Percentiles rank a stretch among this genome's conserved stretches.
phyloP scores from a whole-genome alignment of 441 rosid genomes.

The Daphne laureola region DNA sequence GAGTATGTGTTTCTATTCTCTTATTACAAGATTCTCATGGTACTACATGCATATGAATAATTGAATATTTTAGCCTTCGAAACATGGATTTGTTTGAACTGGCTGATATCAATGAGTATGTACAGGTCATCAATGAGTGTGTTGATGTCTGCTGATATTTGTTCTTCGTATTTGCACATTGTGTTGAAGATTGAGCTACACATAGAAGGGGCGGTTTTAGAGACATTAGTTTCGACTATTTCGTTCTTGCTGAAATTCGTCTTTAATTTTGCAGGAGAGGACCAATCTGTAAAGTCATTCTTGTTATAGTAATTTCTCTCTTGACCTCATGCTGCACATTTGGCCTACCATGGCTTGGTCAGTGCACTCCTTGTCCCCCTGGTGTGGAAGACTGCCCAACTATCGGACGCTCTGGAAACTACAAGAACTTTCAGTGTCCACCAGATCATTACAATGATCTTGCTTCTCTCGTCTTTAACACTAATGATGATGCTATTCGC shows the following conservation, averaged over 20 bases:
- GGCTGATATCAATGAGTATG: too few species aligned
- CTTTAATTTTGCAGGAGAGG: conserved; percentile 58
- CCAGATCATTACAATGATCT: conserved; percentile 72
- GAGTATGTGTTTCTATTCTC: conserved; percentile 36
- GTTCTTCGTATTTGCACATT: too few species aligned
- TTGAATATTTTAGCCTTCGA: too few species aligned
- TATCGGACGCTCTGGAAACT: conserved; percentile 65
- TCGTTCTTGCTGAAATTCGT: background rate
- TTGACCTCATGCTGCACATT: conserved; percentile 76
- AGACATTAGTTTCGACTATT: too few species aligned
- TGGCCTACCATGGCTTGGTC: conserved; percentile 83
- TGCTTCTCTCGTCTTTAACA: conserved; percentile 60
- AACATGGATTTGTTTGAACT: too few species aligned
- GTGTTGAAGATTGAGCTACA: too few species aligned
- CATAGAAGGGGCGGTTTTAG: too few species aligned
- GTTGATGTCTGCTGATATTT: too few species aligned
- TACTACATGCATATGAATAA: too few species aligned
- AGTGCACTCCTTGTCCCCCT: conserved; percentile 69
- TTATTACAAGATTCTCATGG: background rate
- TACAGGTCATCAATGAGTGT: too few species aligned
- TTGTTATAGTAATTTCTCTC: conserved; percentile 54
- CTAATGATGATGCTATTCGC: conserved; percentile 69
- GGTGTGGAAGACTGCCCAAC: conserved; percentile 58
- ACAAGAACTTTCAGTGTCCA: conserved; percentile 80
- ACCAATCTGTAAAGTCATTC: conserved; percentile 56